Evolutionary conservation across 2,329 filamentous ascomycete genomes (phyloP).

Genomic region (Penicillium sp.): DNA sequence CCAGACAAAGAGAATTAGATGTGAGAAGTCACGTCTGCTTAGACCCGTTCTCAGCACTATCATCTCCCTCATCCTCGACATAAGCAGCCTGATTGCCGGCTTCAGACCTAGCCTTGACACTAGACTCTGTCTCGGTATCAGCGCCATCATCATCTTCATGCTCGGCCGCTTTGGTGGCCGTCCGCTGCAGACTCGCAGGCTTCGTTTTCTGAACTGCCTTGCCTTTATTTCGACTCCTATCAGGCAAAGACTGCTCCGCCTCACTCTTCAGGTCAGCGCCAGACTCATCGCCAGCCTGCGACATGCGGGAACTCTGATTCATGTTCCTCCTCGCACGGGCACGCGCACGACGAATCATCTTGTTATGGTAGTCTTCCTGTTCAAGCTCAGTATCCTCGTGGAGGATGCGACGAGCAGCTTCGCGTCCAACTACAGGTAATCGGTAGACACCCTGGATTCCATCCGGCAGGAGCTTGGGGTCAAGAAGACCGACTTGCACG

Average conservation of each 20-base stretch:
- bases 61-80: conserved; percentile 14
- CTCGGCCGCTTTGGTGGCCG: background rate
- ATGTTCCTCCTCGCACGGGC: conserved; percentile 14
- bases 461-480: conserved; percentile 54
- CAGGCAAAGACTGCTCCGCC: conserved; percentile 13
- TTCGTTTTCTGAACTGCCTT: conserved; percentile 22
- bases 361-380: conserved; percentile 36
- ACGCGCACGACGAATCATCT: conserved; percentile 29
- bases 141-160: conserved; percentile 14
- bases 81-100: conserved; percentile 7
- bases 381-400: conserved; percentile 38
- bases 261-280: conserved; percentile 26
- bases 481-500: conserved; percentile 57
- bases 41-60: background rate
- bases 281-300: conserved; percentile 24
- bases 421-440: conserved; percentile 42
- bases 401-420: conserved; percentile 41
- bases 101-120: conserved; percentile 7
- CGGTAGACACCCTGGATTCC: conserved; percentile 41
- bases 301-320: conserved; percentile 10
- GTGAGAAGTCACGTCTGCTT: background rate
- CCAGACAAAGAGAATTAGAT: background rate
- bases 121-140: conserved; percentile 19
- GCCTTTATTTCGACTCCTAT: conserved; percentile 17
- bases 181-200: background rate